Evolutionary conservation across 352 stramenopile species (phyloP), one percentile per base, ranked within the genome.

Genomic region (Pythium sukuiense): DNA sequence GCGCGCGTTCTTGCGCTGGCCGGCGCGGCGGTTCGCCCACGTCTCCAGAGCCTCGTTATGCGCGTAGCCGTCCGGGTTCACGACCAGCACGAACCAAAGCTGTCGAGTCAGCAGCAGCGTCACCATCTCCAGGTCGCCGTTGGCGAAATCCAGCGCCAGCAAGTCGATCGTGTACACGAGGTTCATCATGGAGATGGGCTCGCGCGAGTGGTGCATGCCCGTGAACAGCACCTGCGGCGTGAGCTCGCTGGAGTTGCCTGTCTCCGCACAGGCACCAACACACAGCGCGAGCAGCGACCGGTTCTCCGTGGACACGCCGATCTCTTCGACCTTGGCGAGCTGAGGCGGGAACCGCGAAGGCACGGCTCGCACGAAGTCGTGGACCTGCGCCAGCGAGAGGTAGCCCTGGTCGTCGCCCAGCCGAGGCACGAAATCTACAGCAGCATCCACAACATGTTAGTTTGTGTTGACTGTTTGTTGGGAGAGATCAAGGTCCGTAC

Each of bases 161-260:
- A 91, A 70, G 59, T 94, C 85, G 69, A 95, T 89, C 30, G 83
- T 93, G 58, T 93, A 93, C 3, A 94, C 74, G 29, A 94, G 69
- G 54, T 89, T 93, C 87, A 95, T 95, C 84, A 93, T 95, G 8
- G 87, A 95, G 32, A 95, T 76, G n/a, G 87, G 87, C 80, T 95
- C 87, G 27, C 87, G 84, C 27, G 87, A 83, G 63, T 95, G 87
- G 46, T 95, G 87, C 80, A 95, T 87, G 33, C 83, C 87, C 11
- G 87, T 95, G 63, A 85, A 95, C 1, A 95, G 77, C 5, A 77
- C 70, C 73, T 93, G 83, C 0, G 87, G 85, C 3, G 75, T 55
- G 49, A 41, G 49, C 0, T 7, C n/a, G 24, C 33, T 50, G 65
- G 20, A 4, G 30, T 24, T 16, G 24, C 37, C 0, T 37, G 11